These are phyloP conservation scores for Tylopilus sp. DNA, from an alignment of 1,284 basidiomycete species.

Conservation along the genomic window DNA sequence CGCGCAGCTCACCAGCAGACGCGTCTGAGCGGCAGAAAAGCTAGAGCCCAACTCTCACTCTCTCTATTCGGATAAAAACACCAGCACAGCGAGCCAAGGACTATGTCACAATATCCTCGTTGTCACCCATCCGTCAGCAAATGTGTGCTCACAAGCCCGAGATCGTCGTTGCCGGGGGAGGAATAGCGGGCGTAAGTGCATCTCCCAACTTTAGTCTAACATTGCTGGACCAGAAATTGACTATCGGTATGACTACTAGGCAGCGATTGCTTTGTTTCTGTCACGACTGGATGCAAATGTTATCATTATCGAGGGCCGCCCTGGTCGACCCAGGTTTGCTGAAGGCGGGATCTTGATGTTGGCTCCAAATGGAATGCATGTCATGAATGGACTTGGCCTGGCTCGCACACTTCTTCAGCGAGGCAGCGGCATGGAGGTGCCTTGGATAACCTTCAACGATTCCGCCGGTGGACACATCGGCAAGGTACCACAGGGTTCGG, in stretches of 20 bases:
- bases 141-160: constrained; percentile 18
- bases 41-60: no score
- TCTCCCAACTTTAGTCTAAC: not conserved
- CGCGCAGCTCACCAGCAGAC: constrained; percentile 12
- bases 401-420: constrained; percentile 25
- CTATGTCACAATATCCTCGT: not conserved
- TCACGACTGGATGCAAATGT: constrained; percentile 22
- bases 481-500: constrained; percentile 29
- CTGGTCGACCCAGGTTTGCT: constrained; percentile 11
- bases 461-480: constrained; percentile 23
- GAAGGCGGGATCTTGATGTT: constrained; percentile 32
- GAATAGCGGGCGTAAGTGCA: constrained; percentile 26
- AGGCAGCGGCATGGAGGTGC: constrained; percentile 19
- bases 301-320: constrained; percentile 25
- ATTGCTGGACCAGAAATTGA: not conserved
- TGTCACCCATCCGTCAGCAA: not conserved
- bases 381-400: constrained; percentile 28
- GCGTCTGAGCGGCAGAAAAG: constrained; percentile 21
- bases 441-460: constrained; percentile 23
- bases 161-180: constrained; percentile 26
- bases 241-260: constrained; percentile 8
- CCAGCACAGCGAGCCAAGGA: not conserved
- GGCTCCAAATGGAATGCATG: constrained; percentile 32
- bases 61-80: constrained; percentile 11
- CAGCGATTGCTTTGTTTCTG: constrained; percentile 27